A percentile compares a stretch with the other conserved stretches of the same genome.
Evolutionary conservation across 2,329 filamentous ascomycete genomes (phyloP).

Genomic region (Claviceps digitariae): DNA sequence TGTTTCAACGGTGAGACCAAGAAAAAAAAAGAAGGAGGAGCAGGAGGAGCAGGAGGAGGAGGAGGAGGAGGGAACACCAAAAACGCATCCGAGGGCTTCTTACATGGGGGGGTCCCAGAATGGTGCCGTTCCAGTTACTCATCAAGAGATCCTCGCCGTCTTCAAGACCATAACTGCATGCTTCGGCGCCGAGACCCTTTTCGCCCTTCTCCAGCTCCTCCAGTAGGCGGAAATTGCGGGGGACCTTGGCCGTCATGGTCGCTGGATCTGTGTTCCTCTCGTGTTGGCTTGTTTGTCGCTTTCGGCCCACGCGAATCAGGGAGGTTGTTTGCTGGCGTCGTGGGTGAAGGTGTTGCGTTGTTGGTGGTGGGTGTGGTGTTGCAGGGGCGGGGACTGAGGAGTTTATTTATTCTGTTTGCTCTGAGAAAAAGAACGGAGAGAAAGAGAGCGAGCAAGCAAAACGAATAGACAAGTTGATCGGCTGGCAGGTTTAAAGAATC

Average conservation of each 20-base stretch:
- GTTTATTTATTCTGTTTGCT: neutral
- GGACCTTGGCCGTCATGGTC: slow-evolving; percentile 47
- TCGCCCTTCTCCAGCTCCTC: slow-evolving; percentile 99
- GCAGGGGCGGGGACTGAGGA: slow-evolving; percentile 1
- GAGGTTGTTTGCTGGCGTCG: neutral
- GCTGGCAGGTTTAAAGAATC: neutral
- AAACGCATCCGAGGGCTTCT: neutral
- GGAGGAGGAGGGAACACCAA: neutral
- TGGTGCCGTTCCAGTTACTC: slow-evolving; percentile 98
- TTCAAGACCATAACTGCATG: slow-evolving; percentile 91
- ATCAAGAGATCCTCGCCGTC: slow-evolving; percentile 91
- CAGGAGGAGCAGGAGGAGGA: neutral
- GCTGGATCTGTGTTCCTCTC: neutral
- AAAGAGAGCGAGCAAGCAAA: no score
- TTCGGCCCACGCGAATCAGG: neutral
- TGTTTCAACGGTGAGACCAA: neutral
- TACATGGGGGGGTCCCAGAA: slow-evolving; percentile 90
- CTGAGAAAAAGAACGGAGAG: no score
- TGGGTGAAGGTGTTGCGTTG: neutral
- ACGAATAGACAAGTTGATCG: neutral
- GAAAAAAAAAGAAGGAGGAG: neutral
- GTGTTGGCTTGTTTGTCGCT: neutral
- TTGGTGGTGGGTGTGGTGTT: neutral
- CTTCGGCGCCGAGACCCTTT: slow-evolving; percentile 91
- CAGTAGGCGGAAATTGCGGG: slow-evolving; percentile 88